These are phyloP conservation scores for Geotrichum klebahnii DNA, from an alignment of 1,139 yeast species.

Conservation along the genomic window DNA sequence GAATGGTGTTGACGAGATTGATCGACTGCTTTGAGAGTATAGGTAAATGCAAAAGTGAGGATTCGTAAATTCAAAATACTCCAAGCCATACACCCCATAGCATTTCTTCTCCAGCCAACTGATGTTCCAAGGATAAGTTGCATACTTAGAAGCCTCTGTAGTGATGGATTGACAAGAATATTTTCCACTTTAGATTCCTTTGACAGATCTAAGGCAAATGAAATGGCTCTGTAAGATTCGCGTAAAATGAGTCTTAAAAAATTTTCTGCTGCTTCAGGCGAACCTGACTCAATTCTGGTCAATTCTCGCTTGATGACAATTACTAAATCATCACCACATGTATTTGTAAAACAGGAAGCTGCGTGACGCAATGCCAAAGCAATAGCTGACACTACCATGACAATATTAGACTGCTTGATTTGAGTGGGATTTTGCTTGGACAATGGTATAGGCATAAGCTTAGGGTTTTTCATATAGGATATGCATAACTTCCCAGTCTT, in stretches of 20 bases:
- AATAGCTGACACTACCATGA: slow-evolving; percentile 44
- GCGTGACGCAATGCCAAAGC: slow-evolving; percentile 66
- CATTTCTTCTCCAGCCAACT: slow-evolving; percentile 44
- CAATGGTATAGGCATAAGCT: slow-evolving; percentile 15
- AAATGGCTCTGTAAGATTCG: slow-evolving; percentile 67
- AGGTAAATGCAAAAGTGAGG: slow-evolving; percentile 69
- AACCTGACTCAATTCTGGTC: slow-evolving; percentile 19
- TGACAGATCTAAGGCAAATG: slow-evolving; percentile 62
- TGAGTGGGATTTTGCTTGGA: slow-evolving; percentile 17
- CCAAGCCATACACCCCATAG: slow-evolving; percentile 62
- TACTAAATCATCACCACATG: slow-evolving; percentile 63
- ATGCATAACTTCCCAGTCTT: slow-evolving; percentile 25
- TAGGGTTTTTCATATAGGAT: slow-evolving; percentile 23
- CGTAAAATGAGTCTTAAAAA: slow-evolving; percentile 44
- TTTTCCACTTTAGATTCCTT: slow-evolving; percentile 65
- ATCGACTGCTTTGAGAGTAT: slow-evolving; percentile 51
- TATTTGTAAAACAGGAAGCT: slow-evolving; percentile 59
- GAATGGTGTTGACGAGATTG: slow-evolving; percentile 26
- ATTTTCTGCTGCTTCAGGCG: slow-evolving; percentile 23
- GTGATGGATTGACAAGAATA: slow-evolving; percentile 65
- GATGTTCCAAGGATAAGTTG: slow-evolving; percentile 66
- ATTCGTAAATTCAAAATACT: slow-evolving; percentile 64
- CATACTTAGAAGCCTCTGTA: slow-evolving; percentile 56
- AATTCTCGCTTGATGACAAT: slow-evolving; percentile 47
- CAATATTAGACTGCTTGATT: slow-evolving; percentile 12